These are phyloP conservation scores for Silybum marianum DNA, from an alignment of 129 eudicot species.

Conservation along the genomic window DNA sequence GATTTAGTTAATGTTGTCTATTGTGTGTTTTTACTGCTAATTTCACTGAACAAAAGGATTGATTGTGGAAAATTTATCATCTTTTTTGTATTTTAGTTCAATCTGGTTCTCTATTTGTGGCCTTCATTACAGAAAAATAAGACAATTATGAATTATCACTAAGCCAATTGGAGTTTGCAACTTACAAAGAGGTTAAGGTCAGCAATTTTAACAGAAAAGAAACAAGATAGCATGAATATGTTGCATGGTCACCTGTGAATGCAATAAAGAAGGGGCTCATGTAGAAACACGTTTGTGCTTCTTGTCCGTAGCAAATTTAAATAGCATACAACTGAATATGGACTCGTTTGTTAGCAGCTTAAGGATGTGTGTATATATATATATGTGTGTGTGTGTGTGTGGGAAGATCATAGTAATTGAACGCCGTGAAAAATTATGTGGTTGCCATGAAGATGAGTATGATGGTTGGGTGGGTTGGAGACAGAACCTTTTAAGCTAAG, in stretches of 20 bases:
- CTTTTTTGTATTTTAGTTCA: neutral
- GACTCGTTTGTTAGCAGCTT: too few relatives aligned
- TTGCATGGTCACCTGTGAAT: neutral
- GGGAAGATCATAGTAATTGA: neutral
- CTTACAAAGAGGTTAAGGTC: neutral
- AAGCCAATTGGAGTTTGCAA: neutral
- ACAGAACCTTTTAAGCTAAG: too few relatives aligned
- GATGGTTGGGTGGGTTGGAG: too few relatives aligned
- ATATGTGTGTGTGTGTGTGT: too few relatives aligned
- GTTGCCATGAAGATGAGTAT: neutral
- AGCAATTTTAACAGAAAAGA: neutral
- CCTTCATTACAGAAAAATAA: too few relatives aligned
- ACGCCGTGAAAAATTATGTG: neutral
- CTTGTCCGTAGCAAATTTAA: too few relatives aligned
- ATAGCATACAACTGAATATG: too few relatives aligned
- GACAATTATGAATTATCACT: neutral
- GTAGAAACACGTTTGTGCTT: too few relatives aligned
- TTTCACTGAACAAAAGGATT: conserved; percentile 3
- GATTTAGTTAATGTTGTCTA: neutral
- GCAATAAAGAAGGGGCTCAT: too few relatives aligned
- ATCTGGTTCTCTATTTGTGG: neutral
- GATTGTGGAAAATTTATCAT: neutral
- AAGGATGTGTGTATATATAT: too few relatives aligned
- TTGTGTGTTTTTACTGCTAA: neutral
- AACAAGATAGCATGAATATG: neutral